Conservation (phyloP, 768 basidiomycete species). For the Boletus eberwhitei region DNA sequence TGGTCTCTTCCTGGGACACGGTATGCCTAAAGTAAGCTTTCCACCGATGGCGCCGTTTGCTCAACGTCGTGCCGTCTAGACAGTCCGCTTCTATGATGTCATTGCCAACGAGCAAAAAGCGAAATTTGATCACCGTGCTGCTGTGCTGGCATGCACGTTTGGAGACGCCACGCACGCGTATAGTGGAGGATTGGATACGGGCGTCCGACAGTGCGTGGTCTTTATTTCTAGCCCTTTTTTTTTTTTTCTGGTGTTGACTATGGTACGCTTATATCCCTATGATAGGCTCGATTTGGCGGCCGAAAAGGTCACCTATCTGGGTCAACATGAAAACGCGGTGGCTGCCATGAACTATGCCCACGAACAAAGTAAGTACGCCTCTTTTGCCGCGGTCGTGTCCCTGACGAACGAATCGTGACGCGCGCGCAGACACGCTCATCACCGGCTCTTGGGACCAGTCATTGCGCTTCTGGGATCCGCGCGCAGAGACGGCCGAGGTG, state of each 20-base stretch:
- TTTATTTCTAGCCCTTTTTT: too few relatives aligned
- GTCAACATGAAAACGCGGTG: slow-evolving; percentile 78
- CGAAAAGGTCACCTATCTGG: slow-evolving; percentile 70
- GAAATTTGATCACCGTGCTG: slow-evolving; percentile 88
- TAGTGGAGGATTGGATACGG: slow-evolving; percentile 85
- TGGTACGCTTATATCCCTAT: neutral
- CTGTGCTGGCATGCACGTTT: slow-evolving; percentile 83
- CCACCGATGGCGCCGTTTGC: slow-evolving; percentile 19
- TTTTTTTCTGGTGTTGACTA: neutral
- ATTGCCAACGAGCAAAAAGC: slow-evolving; percentile 59
- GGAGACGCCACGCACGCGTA: slow-evolving; percentile 63
- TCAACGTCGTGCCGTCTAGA: slow-evolving; percentile 42
- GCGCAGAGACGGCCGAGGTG: slow-evolving; percentile 53
- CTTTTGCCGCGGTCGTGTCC: neutral
- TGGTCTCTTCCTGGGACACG: slow-evolving; percentile 92
- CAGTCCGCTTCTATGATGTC: slow-evolving; percentile 56
- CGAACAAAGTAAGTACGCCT: slow-evolving; percentile 65
- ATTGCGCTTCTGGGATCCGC: slow-evolving; percentile 83
- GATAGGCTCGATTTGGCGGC: slow-evolving; percentile 68
- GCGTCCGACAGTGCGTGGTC: slow-evolving; percentile 63
- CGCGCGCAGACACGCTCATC: slow-evolving; percentile 58
- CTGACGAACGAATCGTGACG: neutral
- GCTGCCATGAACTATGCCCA: slow-evolving; percentile 71
- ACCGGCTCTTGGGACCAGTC: slow-evolving; percentile 94
- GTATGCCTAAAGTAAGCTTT: slow-evolving; percentile 29